Evolutionary conservation across 352 stramenopile species (phyloP), one percentile per base, ranked within the genome.

Genomic region (Phytophthora vignae): DNA sequence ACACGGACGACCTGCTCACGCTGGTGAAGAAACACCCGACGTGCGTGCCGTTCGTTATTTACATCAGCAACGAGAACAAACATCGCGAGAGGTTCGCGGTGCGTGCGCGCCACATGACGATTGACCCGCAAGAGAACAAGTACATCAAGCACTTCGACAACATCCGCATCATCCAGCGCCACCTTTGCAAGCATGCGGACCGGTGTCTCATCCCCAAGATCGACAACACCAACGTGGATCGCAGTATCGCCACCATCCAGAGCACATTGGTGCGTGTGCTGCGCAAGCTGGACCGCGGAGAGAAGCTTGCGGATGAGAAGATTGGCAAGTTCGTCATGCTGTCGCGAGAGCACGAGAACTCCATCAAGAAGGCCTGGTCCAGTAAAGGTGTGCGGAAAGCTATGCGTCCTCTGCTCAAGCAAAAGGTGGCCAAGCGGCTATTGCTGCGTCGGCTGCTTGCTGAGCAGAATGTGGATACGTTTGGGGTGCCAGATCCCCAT

Each of bases 71-170:
- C 50, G 90, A 96, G 68, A 83, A 90, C 63, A 95, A 95, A 76
- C 90, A 96, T 71, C 88, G 90, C 63, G 88, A 96, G 49, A 82
- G 89, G 10, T 96, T 96, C 33, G 90, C 88, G 22, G 88, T 96
- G 19, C 88, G 90, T 14, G 87, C 90, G 31, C 82, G 88, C 1
- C 88, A 96, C 80, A 96, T 96, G 90, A 96, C 90, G 48, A 92
- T 96, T 56, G 87, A 95, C 60, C 90, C 90, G 12, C 87, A 95
- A 68, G 86, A 91, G 59, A 96, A 96, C 78, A 96, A 96, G 75
- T 96, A 96, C 74, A 96, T 96, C 67, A 93, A 95, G 64, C 91
- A 95, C 74, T 96, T 96, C 68, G 90, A 95, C 73, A 96, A 96
- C 65, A 96, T 96, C 66, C 88, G 88, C 71, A 91, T 94, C 68